Conservation (phyloP, 2,329 filamentous ascomycete genomes). For the Sphaerulina vaccinii region DNA sequence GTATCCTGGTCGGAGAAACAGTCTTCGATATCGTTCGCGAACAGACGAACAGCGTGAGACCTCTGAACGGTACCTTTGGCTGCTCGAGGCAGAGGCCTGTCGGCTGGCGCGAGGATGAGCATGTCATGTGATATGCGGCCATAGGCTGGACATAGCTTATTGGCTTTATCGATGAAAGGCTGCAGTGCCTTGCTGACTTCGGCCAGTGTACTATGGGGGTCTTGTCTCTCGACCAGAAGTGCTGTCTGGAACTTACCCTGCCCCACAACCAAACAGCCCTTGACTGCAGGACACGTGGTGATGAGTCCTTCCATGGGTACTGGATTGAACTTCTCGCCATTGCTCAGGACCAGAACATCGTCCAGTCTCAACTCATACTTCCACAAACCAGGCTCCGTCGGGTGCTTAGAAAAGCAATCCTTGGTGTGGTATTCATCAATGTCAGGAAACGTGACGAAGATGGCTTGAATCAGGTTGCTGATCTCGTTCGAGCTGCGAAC, state of each 20-base stretch:
- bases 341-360: slow-evolving; percentile 47
- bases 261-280: slow-evolving; percentile 50
- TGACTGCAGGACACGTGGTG: slow-evolving; percentile 45
- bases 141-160: slow-evolving; percentile 12
- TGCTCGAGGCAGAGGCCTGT: slow-evolving; percentile 19
- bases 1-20: no score
- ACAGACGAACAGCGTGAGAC: slow-evolving; percentile 17
- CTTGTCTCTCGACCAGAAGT: slow-evolving; percentile 14
- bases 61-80: slow-evolving; percentile 24
- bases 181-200: slow-evolving; percentile 19
- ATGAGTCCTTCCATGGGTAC: slow-evolving; percentile 34
- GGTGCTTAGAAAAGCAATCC: slow-evolving; percentile 43
- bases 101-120: slow-evolving; percentile 15
- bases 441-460: slow-evolving; percentile 36
- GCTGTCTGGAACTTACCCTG: slow-evolving; percentile 15
- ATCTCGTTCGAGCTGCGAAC: slow-evolving; percentile 14
- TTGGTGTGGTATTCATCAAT: slow-evolving; percentile 39
- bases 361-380: slow-evolving; percentile 42
- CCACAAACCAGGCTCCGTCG: slow-evolving; percentile 39
- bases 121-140: slow-evolving; percentile 17
- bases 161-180: slow-evolving; percentile 19
- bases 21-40: slow-evolving; percentile 18
- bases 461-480: slow-evolving; percentile 10
- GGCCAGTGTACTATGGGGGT: background rate
- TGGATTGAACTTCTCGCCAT: slow-evolving; percentile 51